Percentiles rank a stretch among this genome's conserved stretches.
Conservation (phyloP, 352 stramenopile genomes). For the Phytophthora tentaculata region DNA sequence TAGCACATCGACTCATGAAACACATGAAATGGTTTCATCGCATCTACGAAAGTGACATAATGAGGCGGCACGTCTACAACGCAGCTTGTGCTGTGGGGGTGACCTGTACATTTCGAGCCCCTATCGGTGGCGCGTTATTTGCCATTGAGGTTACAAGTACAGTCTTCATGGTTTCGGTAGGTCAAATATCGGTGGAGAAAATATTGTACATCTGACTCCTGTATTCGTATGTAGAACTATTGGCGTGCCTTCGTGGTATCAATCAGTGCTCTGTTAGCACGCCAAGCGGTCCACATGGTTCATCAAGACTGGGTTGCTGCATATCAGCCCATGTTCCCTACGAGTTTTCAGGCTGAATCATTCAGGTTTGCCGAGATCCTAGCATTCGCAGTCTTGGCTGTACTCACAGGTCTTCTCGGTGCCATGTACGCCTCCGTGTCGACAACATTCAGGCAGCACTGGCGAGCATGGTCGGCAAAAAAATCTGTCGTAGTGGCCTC, state of each 20-base stretch:
- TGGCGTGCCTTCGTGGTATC: constrained; percentile 70
- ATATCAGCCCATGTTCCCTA: constrained; percentile 60
- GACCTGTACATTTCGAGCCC: constrained; percentile 86
- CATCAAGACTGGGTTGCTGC: constrained; percentile 46
- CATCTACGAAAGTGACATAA: constrained; percentile 68
- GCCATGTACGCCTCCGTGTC: constrained; percentile 55
- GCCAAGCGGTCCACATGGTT: constrained; percentile 50
- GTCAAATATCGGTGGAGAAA: constrained; percentile 5
- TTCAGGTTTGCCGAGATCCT: constrained; percentile 59
- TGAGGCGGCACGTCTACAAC: constrained; percentile 84
- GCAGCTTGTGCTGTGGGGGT: constrained; percentile 91
- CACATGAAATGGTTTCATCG: constrained; percentile 67
- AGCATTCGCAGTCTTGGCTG: constrained; percentile 52
- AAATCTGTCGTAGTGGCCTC: constrained; percentile 24
- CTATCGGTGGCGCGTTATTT: constrained; percentile 92
- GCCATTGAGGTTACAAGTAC: constrained; percentile 90
- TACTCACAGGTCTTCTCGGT: constrained; percentile 56
- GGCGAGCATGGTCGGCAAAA: constrained; percentile 31
- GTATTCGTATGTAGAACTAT: constrained; percentile 54
- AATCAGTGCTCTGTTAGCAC: constrained; percentile 57
- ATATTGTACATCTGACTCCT: no score
- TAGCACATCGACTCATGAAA: constrained; percentile 88
- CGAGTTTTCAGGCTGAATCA: constrained; percentile 45
- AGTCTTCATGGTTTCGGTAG: constrained; percentile 66
- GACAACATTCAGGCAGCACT: constrained; percentile 47